A percentile compares a stretch with the other conserved stretches of the same genome.
Evolutionary conservation across 306 rosid species (phyloP).

Genomic region (Crataegus laevigata): DNA sequence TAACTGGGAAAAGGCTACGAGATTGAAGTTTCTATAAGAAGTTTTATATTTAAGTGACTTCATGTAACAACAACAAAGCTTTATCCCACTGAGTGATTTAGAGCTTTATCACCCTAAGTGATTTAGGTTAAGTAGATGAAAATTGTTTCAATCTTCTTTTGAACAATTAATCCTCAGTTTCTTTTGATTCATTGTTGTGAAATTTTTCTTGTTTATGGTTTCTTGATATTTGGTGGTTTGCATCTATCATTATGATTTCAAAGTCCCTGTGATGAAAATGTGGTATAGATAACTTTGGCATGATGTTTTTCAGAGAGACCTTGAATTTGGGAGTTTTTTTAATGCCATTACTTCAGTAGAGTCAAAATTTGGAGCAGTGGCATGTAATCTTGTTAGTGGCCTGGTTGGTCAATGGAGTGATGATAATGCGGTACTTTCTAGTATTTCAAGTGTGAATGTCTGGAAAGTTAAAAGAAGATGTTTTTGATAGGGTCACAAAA

Average conservation of each 20-base stretch:
- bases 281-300: too few species aligned
- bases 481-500: not conserved
- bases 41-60: too few species aligned
- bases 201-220: not conserved
- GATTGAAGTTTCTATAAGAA: too few species aligned
- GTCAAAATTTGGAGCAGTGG: not conserved
- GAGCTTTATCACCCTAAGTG: not conserved
- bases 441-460: not conserved
- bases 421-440: not conserved
- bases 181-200: not conserved
- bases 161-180: not conserved
- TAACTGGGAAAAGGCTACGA: too few species aligned
- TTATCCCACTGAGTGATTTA: not conserved
- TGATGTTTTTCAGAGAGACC: not conserved
- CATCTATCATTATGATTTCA: not conserved
- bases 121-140: not conserved
- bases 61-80: too few species aligned
- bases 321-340: not conserved
- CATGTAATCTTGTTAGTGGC: not conserved
- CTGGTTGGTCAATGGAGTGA: not conserved
- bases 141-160: not conserved
- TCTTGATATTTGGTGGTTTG: not conserved
- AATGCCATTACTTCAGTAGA: not conserved
- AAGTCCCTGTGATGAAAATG: not conserved
- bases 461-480: not conserved